A percentile compares a stretch with the other conserved stretches of the same genome.
phyloP scores from a whole-genome alignment of 148 eudicot genomes.

The Talinum fruticosum region DNA sequence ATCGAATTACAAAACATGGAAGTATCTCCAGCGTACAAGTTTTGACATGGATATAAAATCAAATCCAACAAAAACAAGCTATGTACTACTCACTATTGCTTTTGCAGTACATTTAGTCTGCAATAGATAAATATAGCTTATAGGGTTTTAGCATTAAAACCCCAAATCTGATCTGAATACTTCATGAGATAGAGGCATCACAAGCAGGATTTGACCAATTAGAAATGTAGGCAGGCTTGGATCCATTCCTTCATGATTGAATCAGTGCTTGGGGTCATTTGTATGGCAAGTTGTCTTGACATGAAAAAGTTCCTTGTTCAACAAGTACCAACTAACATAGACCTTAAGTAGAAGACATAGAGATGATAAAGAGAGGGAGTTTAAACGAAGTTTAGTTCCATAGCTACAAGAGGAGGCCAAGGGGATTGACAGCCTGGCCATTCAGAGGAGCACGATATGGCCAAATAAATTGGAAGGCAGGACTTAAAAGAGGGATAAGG shows the following conservation, averaged over 20 bases:
- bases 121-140: too few species aligned
- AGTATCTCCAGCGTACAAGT: neutral
- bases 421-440: neutral
- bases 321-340: neutral
- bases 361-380: neutral
- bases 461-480: neutral
- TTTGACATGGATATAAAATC: neutral
- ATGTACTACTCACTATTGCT: neutral
- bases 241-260: neutral
- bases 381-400: neutral
- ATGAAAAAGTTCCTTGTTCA: neutral
- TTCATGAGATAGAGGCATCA: neutral
- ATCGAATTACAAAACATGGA: neutral
- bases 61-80: neutral
- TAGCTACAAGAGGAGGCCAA: neutral
- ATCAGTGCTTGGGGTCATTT: neutral
- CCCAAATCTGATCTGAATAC: neutral
- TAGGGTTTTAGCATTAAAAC: neutral
- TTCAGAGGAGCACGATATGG: neutral
- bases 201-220: neutral
- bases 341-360: neutral
- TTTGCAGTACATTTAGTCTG: neutral
- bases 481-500: neutral
- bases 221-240: neutral
- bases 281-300: neutral